These are phyloP conservation scores for Jatropha curcas DNA, from an alignment of 345 rosid genomes.

Conservation along the genomic window DNA sequence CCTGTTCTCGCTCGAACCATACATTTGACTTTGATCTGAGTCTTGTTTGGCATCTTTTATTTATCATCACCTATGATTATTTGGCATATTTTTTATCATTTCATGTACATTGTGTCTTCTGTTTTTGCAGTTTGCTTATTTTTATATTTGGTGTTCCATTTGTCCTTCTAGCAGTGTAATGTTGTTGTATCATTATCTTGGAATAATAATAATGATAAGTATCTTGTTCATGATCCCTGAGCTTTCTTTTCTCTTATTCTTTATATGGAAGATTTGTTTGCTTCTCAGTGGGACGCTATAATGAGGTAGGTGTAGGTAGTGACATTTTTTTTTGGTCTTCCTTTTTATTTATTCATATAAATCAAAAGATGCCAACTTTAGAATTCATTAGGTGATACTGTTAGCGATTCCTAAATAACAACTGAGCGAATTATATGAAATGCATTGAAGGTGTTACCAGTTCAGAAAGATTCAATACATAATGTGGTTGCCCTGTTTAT, in stretches of 20 bases:
- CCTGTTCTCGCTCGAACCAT: constrained; percentile 30
- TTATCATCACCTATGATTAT: constrained; percentile 16
- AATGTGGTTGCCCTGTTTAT: neutral
- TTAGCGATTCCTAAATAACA: neutral
- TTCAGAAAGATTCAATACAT: neutral
- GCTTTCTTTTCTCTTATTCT: neutral
- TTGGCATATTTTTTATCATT: too few relatives aligned
- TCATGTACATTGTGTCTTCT: constrained; percentile 1
- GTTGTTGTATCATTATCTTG: constrained; percentile 3
- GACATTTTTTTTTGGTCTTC: neutral
- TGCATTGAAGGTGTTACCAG: neutral
- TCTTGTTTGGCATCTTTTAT: constrained; percentile 10
- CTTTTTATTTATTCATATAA: neutral
- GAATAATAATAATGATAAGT: neutral
- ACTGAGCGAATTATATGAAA: neutral
- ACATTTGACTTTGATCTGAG: constrained; percentile 6
- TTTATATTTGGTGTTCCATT: neutral
- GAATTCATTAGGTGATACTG: neutral
- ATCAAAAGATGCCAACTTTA: neutral
- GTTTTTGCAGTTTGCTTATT: neutral
- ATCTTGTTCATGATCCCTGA: neutral
- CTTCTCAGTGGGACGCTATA: neutral
- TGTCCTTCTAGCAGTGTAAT: constrained; percentile 5
- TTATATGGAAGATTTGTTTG: neutral
- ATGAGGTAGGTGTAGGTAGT: neutral